Evolutionary conservation across 2,329 filamentous ascomycete species (phyloP).

Genomic region (Volutella citrinella): DNA sequence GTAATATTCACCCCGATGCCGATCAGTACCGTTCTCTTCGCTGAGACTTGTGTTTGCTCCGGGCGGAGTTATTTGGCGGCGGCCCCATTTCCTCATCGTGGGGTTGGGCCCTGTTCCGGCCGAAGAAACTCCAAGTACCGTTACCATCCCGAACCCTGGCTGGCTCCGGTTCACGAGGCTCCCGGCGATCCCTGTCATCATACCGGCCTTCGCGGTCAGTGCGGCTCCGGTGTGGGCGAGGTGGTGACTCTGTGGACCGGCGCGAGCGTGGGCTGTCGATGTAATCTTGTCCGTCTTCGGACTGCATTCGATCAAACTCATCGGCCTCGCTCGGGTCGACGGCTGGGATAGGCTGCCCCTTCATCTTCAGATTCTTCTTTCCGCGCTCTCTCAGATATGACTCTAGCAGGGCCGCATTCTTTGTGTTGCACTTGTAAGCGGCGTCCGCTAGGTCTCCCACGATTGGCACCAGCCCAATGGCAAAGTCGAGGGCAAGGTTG

Average conservation of each 20-base stretch:
- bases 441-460: constrained; percentile 75
- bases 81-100: constrained; percentile 31
- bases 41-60: constrained; percentile 18
- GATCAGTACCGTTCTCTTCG: constrained; percentile 20
- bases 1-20: too few relatives aligned
- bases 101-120: constrained; percentile 25
- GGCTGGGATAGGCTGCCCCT: constrained; percentile 44
- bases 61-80: too few relatives aligned
- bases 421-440: constrained; percentile 70
- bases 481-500: constrained; percentile 74
- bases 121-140: constrained; percentile 25
- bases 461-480: constrained; percentile 70
- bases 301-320: constrained; percentile 43
- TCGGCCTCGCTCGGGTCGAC: constrained; percentile 52
- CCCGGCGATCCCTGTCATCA: constrained; percentile 4
- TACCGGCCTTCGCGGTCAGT: constrained; percentile 14
- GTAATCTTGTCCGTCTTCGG: too few relatives aligned
- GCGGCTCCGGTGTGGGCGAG: too few relatives aligned
- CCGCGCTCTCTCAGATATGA: constrained; percentile 67
- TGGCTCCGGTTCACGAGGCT: constrained; percentile 24
- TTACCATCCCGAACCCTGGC: constrained; percentile 27
- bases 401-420: constrained; percentile 70
- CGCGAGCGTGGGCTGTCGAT: too few relatives aligned
- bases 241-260: too few relatives aligned
- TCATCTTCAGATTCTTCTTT: constrained; percentile 49